Base-by-base conservation (phyloP, 1,284 basidiomycete species). In the Pseudozyma flocculosa region DNA sequence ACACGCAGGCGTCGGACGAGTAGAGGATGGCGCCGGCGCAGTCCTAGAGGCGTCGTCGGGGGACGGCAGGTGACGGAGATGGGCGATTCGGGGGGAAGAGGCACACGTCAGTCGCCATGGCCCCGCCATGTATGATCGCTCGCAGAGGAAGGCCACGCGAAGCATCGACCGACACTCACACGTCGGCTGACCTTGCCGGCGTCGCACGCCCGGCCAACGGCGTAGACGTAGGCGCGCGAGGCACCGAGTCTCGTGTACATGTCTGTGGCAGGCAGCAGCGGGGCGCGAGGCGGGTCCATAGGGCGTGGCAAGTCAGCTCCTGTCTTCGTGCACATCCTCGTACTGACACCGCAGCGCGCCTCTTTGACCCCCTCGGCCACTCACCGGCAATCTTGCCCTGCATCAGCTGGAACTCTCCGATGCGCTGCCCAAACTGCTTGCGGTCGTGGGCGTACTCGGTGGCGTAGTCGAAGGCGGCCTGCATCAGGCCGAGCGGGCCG, bases 221-320 rank as follows among this genome's bases (percentile, higher is more conserved):
- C 88, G 78, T 96, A 96, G 41, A 94, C 90, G 78, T 95, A 95
- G 26, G 90, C 84, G 49, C 93, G 83, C 51, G 89, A 88, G 4
- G 92, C 89, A 68, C 87, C 89, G 45, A 96, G 81, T 78, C 89
- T 91, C 18, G 92, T 95, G 78, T 95, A 96, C 92, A 96, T 96
- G 79, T 96, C 92, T 72, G 49, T n/a, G 54, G 7, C 9, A 7
- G 22, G 9, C 15, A 22, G 19, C 18, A 9, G 10, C 23, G 26
- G 26, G 26, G 26, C n/a, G n/a, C n/a, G n/a, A n/a, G n/a, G n/a
- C n/a, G n/a, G n/a, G n/a, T n/a, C n/a, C n/a, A n/a, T n/a, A n/a
- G n/a, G n/a, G n/a, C n/a, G n/a, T n/a, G n/a, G n/a, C n/a, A n/a
- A n/a, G n/a, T n/a, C n/a, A n/a, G n/a, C n/a, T n/a, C n/a, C n/a